These are phyloP conservation scores for Protomyces macrosporus DNA, from an alignment of 1,139 yeast genomes.

Conservation along the genomic window DNA sequence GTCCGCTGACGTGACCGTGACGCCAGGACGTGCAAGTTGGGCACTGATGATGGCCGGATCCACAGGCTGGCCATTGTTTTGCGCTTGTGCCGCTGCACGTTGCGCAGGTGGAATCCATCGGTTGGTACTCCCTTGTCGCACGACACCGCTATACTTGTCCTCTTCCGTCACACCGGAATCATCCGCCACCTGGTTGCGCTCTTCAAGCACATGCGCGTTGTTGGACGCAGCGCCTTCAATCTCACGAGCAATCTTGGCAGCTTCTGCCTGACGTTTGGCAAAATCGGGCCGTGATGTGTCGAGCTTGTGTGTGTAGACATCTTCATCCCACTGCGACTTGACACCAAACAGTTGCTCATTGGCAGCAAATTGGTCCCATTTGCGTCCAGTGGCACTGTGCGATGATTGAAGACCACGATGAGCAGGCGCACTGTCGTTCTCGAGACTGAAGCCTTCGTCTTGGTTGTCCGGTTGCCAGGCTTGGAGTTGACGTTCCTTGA, in stretches of 20 bases:
- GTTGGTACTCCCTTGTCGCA: slow-evolving; percentile 32
- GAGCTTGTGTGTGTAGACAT: slow-evolving; percentile 79
- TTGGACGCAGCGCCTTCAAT: slow-evolving; percentile 63
- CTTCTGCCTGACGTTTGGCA: slow-evolving; percentile 57
- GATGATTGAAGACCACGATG: background rate
- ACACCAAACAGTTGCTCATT: slow-evolving; percentile 87
- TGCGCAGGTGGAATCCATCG: slow-evolving; percentile 20
- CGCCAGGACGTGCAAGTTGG: slow-evolving; percentile 9
- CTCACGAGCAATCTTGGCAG: slow-evolving; percentile 74
- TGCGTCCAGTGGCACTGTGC: slow-evolving; percentile 31
- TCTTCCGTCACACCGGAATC: slow-evolving; percentile 92
- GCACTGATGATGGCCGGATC: slow-evolving; percentile 27
- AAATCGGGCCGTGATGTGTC: slow-evolving; percentile 72
- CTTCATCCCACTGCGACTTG: slow-evolving; percentile 80
- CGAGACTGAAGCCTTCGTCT: slow-evolving; percentile 37
- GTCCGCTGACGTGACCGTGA: slow-evolving; percentile 1
- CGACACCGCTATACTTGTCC: slow-evolving; percentile 91
- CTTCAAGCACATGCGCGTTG: slow-evolving; percentile 82
- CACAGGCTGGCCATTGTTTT: background rate
- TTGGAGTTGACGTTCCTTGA: slow-evolving; percentile 66
- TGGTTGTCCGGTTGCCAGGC: slow-evolving; percentile 68
- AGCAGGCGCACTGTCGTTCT: slow-evolving; percentile 41
- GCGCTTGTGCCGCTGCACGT: slow-evolving; percentile 8
- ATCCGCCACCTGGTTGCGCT: slow-evolving; percentile 68
- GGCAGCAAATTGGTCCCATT: slow-evolving; percentile 92